Evolutionary conservation across 805 yeast genomes (phyloP).

Genomic region (Candida nemodendra): DNA sequence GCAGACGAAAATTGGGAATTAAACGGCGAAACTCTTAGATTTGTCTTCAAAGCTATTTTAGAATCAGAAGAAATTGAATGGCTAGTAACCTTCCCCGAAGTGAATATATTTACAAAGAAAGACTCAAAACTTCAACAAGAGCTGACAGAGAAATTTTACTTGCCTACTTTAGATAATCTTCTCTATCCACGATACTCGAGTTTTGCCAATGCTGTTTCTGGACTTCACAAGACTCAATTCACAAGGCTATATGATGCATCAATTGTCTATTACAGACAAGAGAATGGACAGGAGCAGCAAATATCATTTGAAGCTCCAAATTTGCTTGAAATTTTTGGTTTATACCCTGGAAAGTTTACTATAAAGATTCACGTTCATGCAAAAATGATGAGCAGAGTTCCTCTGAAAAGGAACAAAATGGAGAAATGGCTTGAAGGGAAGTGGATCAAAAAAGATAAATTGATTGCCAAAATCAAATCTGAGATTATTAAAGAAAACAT

Average conservation of each 20-base stretch:
- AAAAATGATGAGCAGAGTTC: constrained; percentile 46
- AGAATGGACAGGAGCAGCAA: constrained; percentile 6
- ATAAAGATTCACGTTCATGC: constrained; percentile 49
- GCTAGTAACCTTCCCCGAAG: constrained; percentile 84
- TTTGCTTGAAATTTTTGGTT: constrained; percentile 37
- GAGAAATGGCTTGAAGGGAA: constrained; percentile 74
- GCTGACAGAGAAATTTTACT: constrained; percentile 52
- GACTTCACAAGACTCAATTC: constrained; percentile 39
- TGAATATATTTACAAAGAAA: constrained; percentile 59
- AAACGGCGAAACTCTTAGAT: constrained; percentile 33
- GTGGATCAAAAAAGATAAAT: constrained; percentile 70
- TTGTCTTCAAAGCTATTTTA: constrained; percentile 36
- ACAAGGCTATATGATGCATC: constrained; percentile 56
- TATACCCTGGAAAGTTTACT: constrained; percentile 29
- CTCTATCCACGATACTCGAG: constrained; percentile 77
- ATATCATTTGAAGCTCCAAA: constrained; percentile 35
- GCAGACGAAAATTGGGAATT: constrained; percentile 74
- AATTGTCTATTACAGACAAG: constrained; percentile 38
- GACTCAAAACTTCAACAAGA: constrained; percentile 49
- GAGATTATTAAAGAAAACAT: constrained; percentile 13
- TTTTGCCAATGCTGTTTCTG: constrained; percentile 48
- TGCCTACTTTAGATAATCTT: constrained; percentile 59
- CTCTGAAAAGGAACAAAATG: constrained; percentile 50
- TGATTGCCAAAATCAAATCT: constrained; percentile 39
- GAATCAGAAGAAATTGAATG: constrained; percentile 44